phyloP scores from a whole-genome alignment of 805 yeast species.

The Yarrowia sp. region DNA sequence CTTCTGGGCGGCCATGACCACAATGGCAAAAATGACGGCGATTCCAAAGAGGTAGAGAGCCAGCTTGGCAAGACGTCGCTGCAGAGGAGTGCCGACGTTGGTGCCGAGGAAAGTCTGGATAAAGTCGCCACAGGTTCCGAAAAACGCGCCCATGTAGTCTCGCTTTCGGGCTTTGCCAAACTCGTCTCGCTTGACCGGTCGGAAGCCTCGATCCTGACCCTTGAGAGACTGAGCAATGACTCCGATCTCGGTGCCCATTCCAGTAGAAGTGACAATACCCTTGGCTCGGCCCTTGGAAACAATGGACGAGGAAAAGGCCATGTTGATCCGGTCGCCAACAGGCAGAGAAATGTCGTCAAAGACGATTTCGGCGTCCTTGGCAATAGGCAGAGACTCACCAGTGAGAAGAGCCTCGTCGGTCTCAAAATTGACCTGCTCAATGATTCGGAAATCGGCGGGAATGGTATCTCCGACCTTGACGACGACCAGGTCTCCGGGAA shows the following conservation, averaged over 20 bases:
- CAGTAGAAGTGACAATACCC: conserved; percentile 73
- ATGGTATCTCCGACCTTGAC: conserved; percentile 75
- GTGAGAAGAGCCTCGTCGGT: conserved; percentile 73
- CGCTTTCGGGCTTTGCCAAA: conserved; percentile 52
- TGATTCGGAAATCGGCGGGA: conserved; percentile 73
- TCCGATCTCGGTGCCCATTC: conserved; percentile 76
- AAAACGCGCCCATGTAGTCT: conserved; percentile 53
- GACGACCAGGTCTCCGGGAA: conserved; percentile 73
- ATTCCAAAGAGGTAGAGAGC: conserved; percentile 74
- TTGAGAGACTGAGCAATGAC: conserved; percentile 68
- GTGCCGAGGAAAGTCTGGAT: conserved; percentile 77
- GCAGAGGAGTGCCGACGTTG: conserved; percentile 81
- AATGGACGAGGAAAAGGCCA: conserved; percentile 72
- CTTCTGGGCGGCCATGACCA: conserved; percentile 84
- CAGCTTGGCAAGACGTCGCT: conserved; percentile 73
- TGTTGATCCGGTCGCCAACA: conserved; percentile 75
- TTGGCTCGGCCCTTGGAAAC: conserved; percentile 78
- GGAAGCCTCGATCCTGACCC: conserved; percentile 53
- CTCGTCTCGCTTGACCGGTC: conserved; percentile 54
- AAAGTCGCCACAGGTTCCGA: conserved; percentile 59
- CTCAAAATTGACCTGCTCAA: conserved; percentile 68
- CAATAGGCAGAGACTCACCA: conserved; percentile 71
- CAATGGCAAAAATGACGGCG: conserved; percentile 85
- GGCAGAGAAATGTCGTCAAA: conserved; percentile 55
- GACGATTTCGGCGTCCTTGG: conserved; percentile 56